Conservation (phyloP, 768 basidiomycete genomes). For the Boletus rufocinnamomeus region DNA sequence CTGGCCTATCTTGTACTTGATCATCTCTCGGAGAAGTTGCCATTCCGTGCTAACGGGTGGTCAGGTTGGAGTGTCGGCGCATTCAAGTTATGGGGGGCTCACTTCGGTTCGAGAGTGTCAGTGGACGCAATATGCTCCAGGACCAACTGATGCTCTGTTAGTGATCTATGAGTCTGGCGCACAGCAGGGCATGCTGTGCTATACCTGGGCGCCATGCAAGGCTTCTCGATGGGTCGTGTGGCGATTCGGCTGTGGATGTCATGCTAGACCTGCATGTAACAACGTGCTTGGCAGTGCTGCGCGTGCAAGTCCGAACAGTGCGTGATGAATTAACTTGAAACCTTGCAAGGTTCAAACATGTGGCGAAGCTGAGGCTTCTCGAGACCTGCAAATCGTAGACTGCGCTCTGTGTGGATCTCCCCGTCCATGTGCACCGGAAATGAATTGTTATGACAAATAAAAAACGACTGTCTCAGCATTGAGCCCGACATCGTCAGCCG, state of each 20-base stretch:
- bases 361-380: neutral
- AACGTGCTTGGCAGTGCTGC: neutral
- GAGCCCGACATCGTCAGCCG: neutral
- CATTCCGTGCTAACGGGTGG: slow-evolving; percentile 58
- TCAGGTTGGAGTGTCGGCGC: slow-evolving; percentile 16
- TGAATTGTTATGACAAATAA: neutral
- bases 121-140: slow-evolving; percentile 65
- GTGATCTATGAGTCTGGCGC: slow-evolving; percentile 10
- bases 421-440: neutral
- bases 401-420: neutral
- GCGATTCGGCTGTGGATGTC: slow-evolving; percentile 18
- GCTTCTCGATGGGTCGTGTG: slow-evolving; percentile 18
- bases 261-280: slow-evolving; percentile 13
- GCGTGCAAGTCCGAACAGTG: neutral
- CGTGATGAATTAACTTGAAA: neutral
- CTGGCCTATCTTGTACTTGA: slow-evolving; percentile 71
- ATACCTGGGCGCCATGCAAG: slow-evolving; percentile 60
- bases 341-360: neutral
- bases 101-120: slow-evolving; percentile 61
- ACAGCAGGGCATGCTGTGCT: slow-evolving; percentile 1
- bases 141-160: slow-evolving; percentile 56
- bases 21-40: slow-evolving; percentile 64
- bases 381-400: neutral
- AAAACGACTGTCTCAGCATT: neutral
- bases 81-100: neutral